phyloP scores from a whole-genome alignment of 1,284 basidiomycete species.

The Athelia psychrophila region DNA sequence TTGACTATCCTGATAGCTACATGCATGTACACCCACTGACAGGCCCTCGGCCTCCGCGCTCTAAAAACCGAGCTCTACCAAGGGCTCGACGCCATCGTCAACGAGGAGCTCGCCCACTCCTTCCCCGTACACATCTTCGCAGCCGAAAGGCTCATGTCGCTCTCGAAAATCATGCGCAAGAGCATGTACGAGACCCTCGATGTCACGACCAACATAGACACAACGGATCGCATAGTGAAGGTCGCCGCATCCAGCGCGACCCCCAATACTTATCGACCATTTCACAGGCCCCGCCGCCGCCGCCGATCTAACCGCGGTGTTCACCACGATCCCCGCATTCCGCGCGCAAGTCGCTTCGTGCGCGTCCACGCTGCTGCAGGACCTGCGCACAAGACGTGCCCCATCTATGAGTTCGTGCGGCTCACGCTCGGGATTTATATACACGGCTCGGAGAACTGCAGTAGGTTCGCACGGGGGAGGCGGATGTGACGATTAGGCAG shows the following conservation, averaged over 20 bases:
- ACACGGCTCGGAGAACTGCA: conserved; percentile 72
- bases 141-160: conserved; percentile 28
- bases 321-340: conserved; percentile 47
- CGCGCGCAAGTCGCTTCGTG: conserved; percentile 44
- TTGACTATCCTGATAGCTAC: conserved; percentile 71
- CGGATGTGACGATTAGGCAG: conserved; percentile 63
- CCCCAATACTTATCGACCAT: conserved; percentile 59
- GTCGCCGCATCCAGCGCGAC: conserved; percentile 63
- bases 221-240: conserved; percentile 58
- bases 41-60: conserved; percentile 79
- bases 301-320: conserved; percentile 12
- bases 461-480: conserved; percentile 51
- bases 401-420: conserved; percentile 72
- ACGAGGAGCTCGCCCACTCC: conserved; percentile 45
- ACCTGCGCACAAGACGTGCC: conserved; percentile 55
- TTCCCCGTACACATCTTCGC: conserved; percentile 40
- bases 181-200: conserved; percentile 56
- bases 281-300: conserved; percentile 33
- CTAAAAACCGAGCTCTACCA: conserved; percentile 62
- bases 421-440: conserved; percentile 64
- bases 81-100: conserved; percentile 47
- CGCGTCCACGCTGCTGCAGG: conserved; percentile 42
- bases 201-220: conserved; percentile 68
- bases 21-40: conserved; percentile 76
- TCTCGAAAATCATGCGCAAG: conserved; percentile 36